Evolutionary conservation across 2,329 filamentous ascomycete species (phyloP).

Genomic region (Phialophora chinensis): DNA sequence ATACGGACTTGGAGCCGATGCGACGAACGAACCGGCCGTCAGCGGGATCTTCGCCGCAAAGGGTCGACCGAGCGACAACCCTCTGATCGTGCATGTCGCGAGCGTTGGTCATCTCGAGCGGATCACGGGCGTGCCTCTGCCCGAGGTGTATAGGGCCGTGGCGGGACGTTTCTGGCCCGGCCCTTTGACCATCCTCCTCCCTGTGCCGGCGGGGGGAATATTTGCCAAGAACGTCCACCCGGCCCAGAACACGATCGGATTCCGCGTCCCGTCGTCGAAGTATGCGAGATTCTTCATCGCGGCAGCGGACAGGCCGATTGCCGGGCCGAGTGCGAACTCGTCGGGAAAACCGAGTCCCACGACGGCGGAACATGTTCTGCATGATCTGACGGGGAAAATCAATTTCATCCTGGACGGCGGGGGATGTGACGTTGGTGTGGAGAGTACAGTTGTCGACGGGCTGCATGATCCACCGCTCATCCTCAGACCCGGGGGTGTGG

Average conservation of each 20-base stretch:
- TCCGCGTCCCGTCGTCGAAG: conserved; percentile 82
- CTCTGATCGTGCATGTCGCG: conserved; percentile 84
- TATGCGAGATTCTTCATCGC: conserved; percentile 89
- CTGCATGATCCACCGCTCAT: conserved; percentile 80
- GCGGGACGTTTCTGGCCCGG: conserved; percentile 92
- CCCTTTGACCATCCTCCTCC: conserved; percentile 87
- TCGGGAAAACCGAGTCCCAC: conserved; percentile 93
- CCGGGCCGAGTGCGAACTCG: conserved; percentile 91
- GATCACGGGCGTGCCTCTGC: conserved; percentile 55
- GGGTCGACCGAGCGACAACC: conserved; percentile 89
- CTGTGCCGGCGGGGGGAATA: conserved; percentile 65
- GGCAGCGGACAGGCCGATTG: conserved; percentile 76
- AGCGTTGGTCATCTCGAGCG: conserved; percentile 37
- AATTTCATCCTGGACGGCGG: conserved; percentile 89
- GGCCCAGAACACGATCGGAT: conserved; percentile 82
- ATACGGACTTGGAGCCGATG: conserved; percentile 95
- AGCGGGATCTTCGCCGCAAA: conserved; percentile 93
- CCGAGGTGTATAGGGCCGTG: conserved; percentile 75
- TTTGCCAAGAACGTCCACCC: conserved; percentile 93
- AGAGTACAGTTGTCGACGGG: conserved; percentile 96
- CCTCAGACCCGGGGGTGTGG: conserved; percentile 83
- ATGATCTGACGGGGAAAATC: conserved; percentile 83
- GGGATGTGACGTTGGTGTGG: conserved; percentile 83
- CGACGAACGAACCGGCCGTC: conserved; percentile 81
- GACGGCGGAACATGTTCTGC: conserved; percentile 82